Evolutionary conservation across 1,139 yeast genomes (phyloP).

Genomic region (Zhuliangozyma parablackwelliae): DNA sequence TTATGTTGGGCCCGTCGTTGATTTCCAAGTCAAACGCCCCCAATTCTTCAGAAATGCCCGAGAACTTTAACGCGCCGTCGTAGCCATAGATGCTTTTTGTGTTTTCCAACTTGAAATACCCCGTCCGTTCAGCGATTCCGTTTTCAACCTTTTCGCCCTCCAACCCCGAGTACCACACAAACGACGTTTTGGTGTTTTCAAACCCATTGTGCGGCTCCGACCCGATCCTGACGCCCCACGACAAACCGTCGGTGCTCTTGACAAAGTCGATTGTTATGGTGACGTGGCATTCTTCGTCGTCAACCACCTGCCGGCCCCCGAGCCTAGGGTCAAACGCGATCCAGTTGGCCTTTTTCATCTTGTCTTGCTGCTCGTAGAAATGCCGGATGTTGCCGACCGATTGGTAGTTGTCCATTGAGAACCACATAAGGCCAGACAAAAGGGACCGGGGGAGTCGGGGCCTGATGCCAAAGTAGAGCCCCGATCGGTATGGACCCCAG

Average conservation of each 20-base stretch:
- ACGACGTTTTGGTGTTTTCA: conserved; percentile 50
- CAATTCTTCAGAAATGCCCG: conserved; percentile 54
- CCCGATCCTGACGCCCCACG: conserved; percentile 72
- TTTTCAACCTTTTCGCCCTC: conserved; percentile 48
- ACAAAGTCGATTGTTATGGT: conserved; percentile 69
- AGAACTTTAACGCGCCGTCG: conserved; percentile 32
- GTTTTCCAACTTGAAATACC: conserved; percentile 31
- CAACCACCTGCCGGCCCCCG: conserved; percentile 80
- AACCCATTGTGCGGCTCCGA: conserved; percentile 56
- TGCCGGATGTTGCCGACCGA: conserved; percentile 69
- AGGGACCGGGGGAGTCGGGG: conserved; percentile 79
- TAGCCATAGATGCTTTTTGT: conserved; percentile 26
- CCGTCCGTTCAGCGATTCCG: conserved; percentile 18
- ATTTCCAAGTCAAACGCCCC: conserved; percentile 52
- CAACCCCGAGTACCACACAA: conserved; percentile 75
- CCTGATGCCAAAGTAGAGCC: conserved; percentile 78
- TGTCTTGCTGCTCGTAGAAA: conserved; percentile 71
- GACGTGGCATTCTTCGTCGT: conserved; percentile 62
- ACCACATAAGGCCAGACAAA: conserved; percentile 87
- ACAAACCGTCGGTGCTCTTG: conserved; percentile 64
- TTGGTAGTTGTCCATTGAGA: conserved; percentile 56
- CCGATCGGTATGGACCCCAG: conserved; percentile 95
- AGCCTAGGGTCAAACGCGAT: conserved; percentile 74
- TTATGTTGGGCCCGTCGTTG: conserved; percentile 42
- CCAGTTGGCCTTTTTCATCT: conserved; percentile 81